phyloP scores from a whole-genome alignment of 2,329 filamentous ascomycete genomes.

The Dendrostoma leiphaemia region DNA sequence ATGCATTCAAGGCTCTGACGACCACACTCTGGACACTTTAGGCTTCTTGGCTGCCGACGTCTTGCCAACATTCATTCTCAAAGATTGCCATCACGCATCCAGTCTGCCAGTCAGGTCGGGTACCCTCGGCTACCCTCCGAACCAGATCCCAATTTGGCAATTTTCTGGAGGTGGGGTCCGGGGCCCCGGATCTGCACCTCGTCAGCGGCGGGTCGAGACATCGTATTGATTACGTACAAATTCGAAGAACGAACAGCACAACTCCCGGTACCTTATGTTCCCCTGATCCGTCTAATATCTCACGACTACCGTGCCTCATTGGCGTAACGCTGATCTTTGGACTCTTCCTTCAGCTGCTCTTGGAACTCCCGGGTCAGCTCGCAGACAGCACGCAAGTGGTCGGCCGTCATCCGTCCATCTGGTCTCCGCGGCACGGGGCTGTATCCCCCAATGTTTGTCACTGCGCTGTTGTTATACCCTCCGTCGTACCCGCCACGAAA shows the following conservation, averaged over 20 bases:
- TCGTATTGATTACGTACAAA: not conserved
- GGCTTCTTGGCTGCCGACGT: too few relatives aligned
- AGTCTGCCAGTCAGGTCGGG: too few relatives aligned
- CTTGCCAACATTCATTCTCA: too few relatives aligned
- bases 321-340: not conserved
- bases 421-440: not conserved
- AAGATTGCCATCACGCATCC: too few relatives aligned
- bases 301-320: not conserved
- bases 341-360: constrained; percentile 15
- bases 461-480: not conserved
- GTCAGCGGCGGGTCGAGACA: too few relatives aligned
- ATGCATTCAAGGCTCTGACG: too few relatives aligned
- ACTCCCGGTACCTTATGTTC: too few relatives aligned
- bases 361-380: constrained; percentile 11
- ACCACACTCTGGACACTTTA: too few relatives aligned
- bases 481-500: not conserved
- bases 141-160: too few relatives aligned
- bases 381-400: constrained; percentile 2
- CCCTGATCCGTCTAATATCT: not conserved
- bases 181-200: not conserved
- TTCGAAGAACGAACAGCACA: not conserved
- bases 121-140: too few relatives aligned
- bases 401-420: constrained; percentile 9
- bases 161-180: too few relatives aligned
- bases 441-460: not conserved